Evolutionary conservation across 2,329 filamentous ascomycete genomes (phyloP).

Genomic region (Stromatinia cepivora): DNA sequence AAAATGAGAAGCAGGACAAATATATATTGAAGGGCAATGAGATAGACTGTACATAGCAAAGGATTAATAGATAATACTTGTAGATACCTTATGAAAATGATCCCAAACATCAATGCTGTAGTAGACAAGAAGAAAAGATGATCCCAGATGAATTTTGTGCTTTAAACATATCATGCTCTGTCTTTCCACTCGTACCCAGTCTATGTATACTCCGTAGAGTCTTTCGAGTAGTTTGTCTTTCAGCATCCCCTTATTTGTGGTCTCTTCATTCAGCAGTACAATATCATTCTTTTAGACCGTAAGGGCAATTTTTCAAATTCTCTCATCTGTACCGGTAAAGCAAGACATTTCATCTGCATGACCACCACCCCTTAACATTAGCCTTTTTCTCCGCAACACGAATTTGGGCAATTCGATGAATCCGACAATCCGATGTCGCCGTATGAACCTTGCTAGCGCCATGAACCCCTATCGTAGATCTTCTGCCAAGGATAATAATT

Average conservation of each 20-base stretch:
- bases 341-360: not conserved
- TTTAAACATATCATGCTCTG: not conserved
- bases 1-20: not conserved
- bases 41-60: not conserved
- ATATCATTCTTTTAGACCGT: not conserved
- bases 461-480: constrained; percentile 6
- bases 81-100: not conserved
- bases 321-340: not conserved
- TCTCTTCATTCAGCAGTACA: not conserved
- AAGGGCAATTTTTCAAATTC: not conserved
- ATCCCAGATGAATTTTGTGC: not conserved
- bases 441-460: constrained; percentile 2
- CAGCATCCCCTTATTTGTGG: not conserved
- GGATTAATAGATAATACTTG: not conserved
- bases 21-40: not conserved
- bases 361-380: not conserved
- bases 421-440: constrained; percentile 9
- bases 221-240: no score
- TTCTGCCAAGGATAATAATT: constrained; percentile 8
- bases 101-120: not conserved
- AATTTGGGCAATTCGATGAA: not conserved
- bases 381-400: constrained; percentile 7
- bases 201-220: not conserved
- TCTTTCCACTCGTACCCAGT: not conserved
- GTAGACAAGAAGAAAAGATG: not conserved